Base-by-base conservation (phyloP, 768 basidiomycete genomes). In the Jaapia argillacea region DNA sequence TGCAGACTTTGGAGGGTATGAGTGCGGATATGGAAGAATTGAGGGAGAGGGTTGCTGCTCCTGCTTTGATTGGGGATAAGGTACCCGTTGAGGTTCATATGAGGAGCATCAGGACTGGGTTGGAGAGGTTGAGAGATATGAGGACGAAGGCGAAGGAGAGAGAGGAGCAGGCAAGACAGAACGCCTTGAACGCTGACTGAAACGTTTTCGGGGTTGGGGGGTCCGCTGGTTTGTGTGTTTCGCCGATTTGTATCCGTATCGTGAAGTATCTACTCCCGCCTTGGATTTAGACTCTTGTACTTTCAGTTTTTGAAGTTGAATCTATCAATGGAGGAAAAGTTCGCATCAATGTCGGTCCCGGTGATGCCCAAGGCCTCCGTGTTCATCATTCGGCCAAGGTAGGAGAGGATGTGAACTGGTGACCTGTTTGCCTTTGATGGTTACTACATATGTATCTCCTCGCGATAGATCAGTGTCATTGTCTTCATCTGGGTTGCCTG, bases 11-110 rank as follows among this genome's bases (percentile, higher is more conserved):
- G 48, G 61, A 74, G 23, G 64, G 65, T 28, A 74, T 87, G 77
- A 74, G 74, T 49, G 77, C 74, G 26, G 84, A 87, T 48, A 77
- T 88, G 68, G 83, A 85, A 54, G 83, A 85, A 36, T 60, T 89
- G 47, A 67, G 85, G 47, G 81, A 85, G 54, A 67, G 81, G 14
- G 81, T 85, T 1, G 72, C 82, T 3, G 72, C 75, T 24, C 85
- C 86, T 1, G 76, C 77, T 40, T 59, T 88, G 4, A 57, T 74
- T 7, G 77, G 74, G 4, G 59, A 72, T n/a, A 64, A 62, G 33
- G 66, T 86, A 13, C 81, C 85, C 3, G 63, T 81, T 3, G 78
- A 81, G 45, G 84, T 87, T 18, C 85, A 88, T 51, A 77, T 88
- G 60, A 74, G 74, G 62, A 85, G 79, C 46, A 85, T 89, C 50